Conservation (phyloP, 192 early-diverging fungal species). For the Phlyctochytrium planicorne region DNA sequence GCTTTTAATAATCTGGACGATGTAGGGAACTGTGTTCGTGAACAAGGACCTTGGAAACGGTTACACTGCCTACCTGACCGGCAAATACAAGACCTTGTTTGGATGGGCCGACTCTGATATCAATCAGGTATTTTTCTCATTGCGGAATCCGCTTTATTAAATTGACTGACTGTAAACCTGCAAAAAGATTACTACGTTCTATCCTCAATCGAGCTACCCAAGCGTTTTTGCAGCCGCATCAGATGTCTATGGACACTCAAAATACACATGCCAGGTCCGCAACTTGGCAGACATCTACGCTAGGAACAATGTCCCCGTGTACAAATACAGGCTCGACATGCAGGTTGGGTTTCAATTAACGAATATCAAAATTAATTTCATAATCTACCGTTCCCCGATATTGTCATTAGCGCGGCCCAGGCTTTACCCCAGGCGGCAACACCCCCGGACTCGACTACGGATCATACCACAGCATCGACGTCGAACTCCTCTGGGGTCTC, state of each 20-base stretch:
- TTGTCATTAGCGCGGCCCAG: neutral
- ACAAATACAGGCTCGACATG: neutral
- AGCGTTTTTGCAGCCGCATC: slow-evolving; percentile 4
- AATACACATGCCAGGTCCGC: slow-evolving; percentile 1
- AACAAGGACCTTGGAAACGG: neutral
- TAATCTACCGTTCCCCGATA: neutral
- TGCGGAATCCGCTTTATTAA: no score
- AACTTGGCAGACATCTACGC: neutral
- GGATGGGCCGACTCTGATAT: neutral
- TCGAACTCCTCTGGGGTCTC: neutral
- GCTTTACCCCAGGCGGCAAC: neutral
- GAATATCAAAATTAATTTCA: neutral
- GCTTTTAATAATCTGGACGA: neutral
- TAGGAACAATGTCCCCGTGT: neutral
- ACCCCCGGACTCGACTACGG: neutral
- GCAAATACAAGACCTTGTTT: neutral
- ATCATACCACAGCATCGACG: neutral
- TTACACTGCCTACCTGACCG: neutral
- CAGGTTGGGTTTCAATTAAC: neutral
- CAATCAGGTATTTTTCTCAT: neutral
- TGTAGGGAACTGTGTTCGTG: slow-evolving; percentile 4
- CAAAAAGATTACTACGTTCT: no score
- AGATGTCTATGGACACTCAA: slow-evolving; percentile 3
- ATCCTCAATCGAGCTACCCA: neutral
- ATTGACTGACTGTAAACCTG: no score